Percentiles rank a stretch among this genome's conserved stretches.
Conservation (phyloP, 2,329 filamentous ascomycete species). For the Botrytis fragariae region DNA sequence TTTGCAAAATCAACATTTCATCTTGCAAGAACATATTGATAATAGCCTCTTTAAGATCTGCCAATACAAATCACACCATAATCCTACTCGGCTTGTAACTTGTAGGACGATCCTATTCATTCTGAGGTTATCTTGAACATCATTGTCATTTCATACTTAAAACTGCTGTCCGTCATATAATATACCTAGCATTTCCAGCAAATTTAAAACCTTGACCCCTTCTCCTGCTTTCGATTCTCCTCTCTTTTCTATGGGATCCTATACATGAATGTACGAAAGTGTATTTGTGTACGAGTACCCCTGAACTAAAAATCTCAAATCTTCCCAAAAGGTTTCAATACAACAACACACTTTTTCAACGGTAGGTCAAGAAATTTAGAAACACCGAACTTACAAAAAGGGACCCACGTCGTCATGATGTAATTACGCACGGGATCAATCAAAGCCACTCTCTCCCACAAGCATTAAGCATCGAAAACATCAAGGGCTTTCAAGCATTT, state of each 20-base stretch:
- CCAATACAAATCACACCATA: background rate
- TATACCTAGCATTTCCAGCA: background rate
- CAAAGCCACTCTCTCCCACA: background rate
- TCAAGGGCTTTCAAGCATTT: slow-evolving; percentile 4
- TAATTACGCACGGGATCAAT: slow-evolving; percentile 12
- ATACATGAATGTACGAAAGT: background rate
- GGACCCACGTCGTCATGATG: slow-evolving; percentile 13
- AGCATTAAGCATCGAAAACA: slow-evolving; percentile 6
- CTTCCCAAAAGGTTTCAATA: background rate
- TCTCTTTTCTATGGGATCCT: background rate
- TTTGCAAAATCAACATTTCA: background rate
- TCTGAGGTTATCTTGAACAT: background rate
- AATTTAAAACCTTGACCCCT: slow-evolving; percentile 14
- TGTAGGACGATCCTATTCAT: background rate
- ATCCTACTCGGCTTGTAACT: background rate
- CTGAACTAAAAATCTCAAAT: slow-evolving; percentile 7
- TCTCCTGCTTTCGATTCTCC: background rate
- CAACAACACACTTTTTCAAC: background rate
- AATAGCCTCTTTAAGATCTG: background rate
- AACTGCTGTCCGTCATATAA: slow-evolving; percentile 12
- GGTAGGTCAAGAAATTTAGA: background rate
- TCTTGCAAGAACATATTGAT: background rate
- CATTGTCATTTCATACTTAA: background rate
- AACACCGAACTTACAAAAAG: slow-evolving; percentile 1
- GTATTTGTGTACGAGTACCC: slow-evolving; percentile 7